These are phyloP conservation scores for Rhizophora mangle DNA, from an alignment of 345 rosid genomes.

Conservation along the genomic window DNA sequence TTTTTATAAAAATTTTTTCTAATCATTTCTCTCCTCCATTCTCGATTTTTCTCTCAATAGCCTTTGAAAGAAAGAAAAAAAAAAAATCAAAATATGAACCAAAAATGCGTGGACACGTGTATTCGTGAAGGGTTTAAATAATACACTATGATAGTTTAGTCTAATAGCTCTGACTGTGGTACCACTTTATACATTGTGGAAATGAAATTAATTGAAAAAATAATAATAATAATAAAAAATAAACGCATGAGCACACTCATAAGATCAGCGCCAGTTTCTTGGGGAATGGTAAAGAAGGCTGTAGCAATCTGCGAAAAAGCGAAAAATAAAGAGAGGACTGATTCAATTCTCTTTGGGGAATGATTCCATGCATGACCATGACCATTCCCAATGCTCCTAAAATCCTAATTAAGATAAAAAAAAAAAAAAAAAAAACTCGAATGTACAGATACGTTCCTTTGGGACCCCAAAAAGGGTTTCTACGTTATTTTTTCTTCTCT, in stretches of 20 bases:
- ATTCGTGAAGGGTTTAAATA: too few relatives aligned
- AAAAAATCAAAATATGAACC: too few relatives aligned
- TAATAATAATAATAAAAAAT: conserved; percentile 8
- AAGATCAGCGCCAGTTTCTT: conserved; percentile 43
- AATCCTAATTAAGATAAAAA: background rate
- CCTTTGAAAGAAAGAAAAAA: too few relatives aligned
- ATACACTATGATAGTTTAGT: too few relatives aligned
- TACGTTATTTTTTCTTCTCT: background rate
- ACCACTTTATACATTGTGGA: background rate
- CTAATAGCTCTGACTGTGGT: too few relatives aligned
- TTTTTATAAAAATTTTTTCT: background rate
- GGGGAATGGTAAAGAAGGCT: conserved; percentile 76
- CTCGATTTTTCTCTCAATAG: too few relatives aligned
- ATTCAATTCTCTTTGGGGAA: conserved; percentile 64
- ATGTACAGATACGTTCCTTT: background rate
- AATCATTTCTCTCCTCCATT: too few relatives aligned
- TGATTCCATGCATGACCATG: conserved; percentile 56
- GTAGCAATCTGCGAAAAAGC: conserved; percentile 50
- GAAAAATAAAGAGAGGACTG: conserved; percentile 39
- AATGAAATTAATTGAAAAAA: background rate
- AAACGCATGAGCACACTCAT: background rate
- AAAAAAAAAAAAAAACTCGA: background rate
- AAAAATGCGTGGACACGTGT: too few relatives aligned
- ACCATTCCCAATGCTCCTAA: conserved; percentile 10
- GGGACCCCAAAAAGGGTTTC: too few relatives aligned